Conservation (phyloP, 768 basidiomycete species). For the Rhodosporidiobolus odoratus region DNA sequence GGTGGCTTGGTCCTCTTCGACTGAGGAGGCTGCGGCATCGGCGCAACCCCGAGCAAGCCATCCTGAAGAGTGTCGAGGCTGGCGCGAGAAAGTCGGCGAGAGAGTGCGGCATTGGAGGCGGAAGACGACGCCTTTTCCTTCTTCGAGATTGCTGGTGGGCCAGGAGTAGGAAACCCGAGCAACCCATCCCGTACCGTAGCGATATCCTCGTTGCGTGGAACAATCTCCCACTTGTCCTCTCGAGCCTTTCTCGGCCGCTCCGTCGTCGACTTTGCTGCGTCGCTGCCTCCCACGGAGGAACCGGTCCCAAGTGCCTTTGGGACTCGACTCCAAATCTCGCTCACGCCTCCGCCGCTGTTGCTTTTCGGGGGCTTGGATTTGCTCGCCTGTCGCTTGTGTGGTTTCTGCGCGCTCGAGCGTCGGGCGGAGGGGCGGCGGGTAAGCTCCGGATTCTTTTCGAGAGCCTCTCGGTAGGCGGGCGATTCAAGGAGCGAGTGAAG, state of each 20-base stretch:
- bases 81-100: neutral
- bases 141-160: neutral
- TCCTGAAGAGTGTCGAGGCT: neutral
- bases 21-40: no score
- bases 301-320: neutral
- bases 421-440: neutral
- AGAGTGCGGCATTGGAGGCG: neutral
- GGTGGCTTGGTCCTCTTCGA: no score
- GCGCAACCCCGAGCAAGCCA: neutral
- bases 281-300: neutral
- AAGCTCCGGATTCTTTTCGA: neutral
- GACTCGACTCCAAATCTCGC: neutral
- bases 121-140: neutral
- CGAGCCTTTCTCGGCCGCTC: no score
- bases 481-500: constrained; percentile 4
- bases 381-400: neutral
- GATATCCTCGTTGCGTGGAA: neutral
- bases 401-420: neutral
- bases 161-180: no score
- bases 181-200: neutral
- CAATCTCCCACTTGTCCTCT: neutral
- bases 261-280: no score
- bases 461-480: neutral
- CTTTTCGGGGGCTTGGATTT: neutral
- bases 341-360: neutral